Percentiles rank a stretch among this genome's conserved stretches.
phyloP scores from a whole-genome alignment of 2,329 filamentous ascomycete species.

The Fusarium mangiferae region DNA sequence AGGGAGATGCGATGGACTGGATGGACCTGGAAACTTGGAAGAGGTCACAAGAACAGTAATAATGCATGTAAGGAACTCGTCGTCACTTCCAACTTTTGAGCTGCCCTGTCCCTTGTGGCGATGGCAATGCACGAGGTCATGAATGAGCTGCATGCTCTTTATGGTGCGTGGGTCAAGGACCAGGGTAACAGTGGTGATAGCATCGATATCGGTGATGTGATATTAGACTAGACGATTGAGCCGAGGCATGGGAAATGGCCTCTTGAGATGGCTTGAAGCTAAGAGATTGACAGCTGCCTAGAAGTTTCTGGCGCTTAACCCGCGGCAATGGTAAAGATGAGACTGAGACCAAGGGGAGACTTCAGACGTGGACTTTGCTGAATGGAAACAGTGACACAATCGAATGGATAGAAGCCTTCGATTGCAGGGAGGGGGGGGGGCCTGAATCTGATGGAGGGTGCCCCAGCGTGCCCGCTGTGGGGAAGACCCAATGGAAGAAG shows the following conservation, averaged over 20 bases:
- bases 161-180: conserved; percentile 19
- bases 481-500: too few species aligned
- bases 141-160: conserved; percentile 34
- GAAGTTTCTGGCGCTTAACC: conserved; percentile 40
- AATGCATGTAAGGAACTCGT: not conserved
- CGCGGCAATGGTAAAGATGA: conserved; percentile 21
- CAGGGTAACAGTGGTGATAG: conserved; percentile 5
- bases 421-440: not conserved
- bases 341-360: not conserved
- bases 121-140: conserved; percentile 7
- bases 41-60: not conserved
- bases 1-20: not conserved
- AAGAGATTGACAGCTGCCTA: conserved; percentile 20
- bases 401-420: not conserved
- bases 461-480: too few species aligned
- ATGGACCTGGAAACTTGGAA: not conserved
- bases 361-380: not conserved
- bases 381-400: conserved; percentile 1
- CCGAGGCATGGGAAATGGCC: not conserved
- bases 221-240: not conserved
- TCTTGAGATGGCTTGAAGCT: conserved; percentile 1
- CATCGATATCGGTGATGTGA: not conserved
- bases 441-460: too few species aligned
- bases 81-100: not conserved
- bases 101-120: not conserved